These are phyloP conservation scores for Chlorociboria aeruginascens DNA, from an alignment of 495 filamentous ascomycete genomes.

Conservation along the genomic window DNA sequence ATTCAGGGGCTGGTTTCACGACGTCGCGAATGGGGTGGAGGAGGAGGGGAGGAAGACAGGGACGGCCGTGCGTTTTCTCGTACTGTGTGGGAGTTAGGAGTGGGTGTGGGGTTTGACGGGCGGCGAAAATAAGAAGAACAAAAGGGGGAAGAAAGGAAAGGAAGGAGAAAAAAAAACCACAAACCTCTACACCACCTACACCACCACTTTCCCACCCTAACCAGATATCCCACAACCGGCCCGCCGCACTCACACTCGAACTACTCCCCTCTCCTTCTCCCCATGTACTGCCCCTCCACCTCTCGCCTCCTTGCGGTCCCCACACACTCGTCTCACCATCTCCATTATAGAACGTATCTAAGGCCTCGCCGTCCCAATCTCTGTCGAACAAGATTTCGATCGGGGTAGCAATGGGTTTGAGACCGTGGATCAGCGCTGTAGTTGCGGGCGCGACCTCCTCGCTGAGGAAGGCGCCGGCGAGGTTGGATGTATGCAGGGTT, in stretches of 20 bases:
- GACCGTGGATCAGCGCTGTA: constrained; percentile 52
- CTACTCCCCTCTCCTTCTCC: constrained; percentile 40
- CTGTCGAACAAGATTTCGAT: constrained; percentile 61
- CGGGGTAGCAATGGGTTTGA: constrained; percentile 57
- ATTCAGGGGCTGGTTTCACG: constrained; percentile 28
- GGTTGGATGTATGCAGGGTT: constrained; percentile 51
- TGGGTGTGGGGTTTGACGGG: too few relatives aligned
- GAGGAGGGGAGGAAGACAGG: constrained; percentile 44
- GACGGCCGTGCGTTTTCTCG: constrained; percentile 37
- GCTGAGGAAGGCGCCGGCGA: constrained; percentile 47
- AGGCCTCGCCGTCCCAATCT: constrained; percentile 40
- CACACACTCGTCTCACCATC: too few relatives aligned
- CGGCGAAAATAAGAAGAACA: too few relatives aligned
- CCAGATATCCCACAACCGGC: constrained; percentile 49
- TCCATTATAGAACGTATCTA: constrained; percentile 52
- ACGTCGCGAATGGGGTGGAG: constrained; percentile 43
- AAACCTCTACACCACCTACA: constrained; percentile 31
- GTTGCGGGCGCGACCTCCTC: constrained; percentile 62
- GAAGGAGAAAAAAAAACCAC: constrained; percentile 14
- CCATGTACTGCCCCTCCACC: constrained; percentile 34
- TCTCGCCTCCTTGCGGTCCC: constrained; percentile 31
- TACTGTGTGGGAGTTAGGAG: constrained; percentile 29
- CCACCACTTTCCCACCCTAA: constrained; percentile 42
- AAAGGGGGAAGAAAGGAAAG: not conserved
- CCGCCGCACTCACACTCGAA: constrained; percentile 36